Evolutionary conservation across 306 rosid genomes (phyloP).

Genomic region (Styphnolobium japonicum): DNA sequence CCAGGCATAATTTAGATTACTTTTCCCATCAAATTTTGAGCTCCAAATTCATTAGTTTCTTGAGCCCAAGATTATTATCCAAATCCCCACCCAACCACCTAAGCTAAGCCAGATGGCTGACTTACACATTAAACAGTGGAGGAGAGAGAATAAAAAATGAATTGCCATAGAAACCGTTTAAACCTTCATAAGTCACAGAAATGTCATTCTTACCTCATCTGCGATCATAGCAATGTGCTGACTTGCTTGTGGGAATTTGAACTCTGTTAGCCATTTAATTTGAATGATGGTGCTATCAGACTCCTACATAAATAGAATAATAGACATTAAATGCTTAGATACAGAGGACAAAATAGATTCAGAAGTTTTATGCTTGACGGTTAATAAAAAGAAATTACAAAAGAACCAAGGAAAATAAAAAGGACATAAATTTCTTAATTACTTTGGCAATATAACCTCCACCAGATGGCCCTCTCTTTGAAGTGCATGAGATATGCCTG

Average conservation of each 20-base stretch:
- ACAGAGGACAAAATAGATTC: slow-evolving; percentile 11
- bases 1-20: background rate
- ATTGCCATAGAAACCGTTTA: background rate
- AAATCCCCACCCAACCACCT: too few species aligned
- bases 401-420: slow-evolving; percentile 20
- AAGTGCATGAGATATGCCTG: slow-evolving; percentile 79
- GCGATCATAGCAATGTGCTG: slow-evolving; percentile 76
- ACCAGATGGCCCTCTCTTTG: slow-evolving; percentile 87
- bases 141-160: background rate
- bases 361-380: background rate
- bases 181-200: background rate
- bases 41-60: background rate
- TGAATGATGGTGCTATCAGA: background rate
- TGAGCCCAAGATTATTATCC: too few species aligned
- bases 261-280: slow-evolving; percentile 58
- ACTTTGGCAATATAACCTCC: slow-evolving; percentile 94
- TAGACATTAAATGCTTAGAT: background rate
- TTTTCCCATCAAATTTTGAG: background rate
- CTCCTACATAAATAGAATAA: background rate
- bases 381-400: background rate
- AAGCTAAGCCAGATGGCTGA: too few species aligned
- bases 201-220: slow-evolving; percentile 50
- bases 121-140: too few species aligned
- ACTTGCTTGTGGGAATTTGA: too few species aligned
- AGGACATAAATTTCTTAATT: slow-evolving; percentile 28